Conservation (phyloP, 1,284 basidiomycete species). For the Ustilago shanxiensis region DNA sequence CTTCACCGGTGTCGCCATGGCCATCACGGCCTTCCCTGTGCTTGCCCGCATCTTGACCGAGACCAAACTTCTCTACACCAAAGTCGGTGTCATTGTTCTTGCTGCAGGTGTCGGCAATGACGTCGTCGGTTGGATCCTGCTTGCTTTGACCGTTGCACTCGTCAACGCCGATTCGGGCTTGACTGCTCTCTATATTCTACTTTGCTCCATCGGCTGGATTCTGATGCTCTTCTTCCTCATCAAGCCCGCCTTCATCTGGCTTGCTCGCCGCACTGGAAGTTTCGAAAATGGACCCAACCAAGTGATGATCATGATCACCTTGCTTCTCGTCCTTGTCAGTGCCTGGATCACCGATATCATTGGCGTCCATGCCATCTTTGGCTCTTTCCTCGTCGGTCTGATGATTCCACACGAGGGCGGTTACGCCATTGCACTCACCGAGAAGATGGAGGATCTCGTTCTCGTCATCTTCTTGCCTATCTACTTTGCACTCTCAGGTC, state of each 20-base stretch:
- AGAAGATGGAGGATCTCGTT: conserved; percentile 73
- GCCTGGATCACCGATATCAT: conserved; percentile 91
- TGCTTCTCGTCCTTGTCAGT: conserved; percentile 81
- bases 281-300: conserved; percentile 81
- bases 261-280: conserved; percentile 83
- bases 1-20: conserved; percentile 90
- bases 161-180: conserved; percentile 83
- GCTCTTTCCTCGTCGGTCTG: conserved; percentile 85
- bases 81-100: conserved; percentile 91
- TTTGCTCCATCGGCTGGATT: conserved; percentile 84
- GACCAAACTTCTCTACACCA: conserved; percentile 84
- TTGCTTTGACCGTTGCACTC: conserved; percentile 87
- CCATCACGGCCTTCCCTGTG: conserved; percentile 87
- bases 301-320: conserved; percentile 80
- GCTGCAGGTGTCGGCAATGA: conserved; percentile 92
- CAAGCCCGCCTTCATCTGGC: conserved; percentile 77
- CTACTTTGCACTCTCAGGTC: conserved; percentile 85
- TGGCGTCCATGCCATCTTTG: conserved; percentile 89
- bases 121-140: conserved; percentile 77
- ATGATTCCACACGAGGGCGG: conserved; percentile 90
- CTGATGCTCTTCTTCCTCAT: conserved; percentile 82
- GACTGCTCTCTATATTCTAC: conserved; percentile 84
- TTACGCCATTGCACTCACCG: conserved; percentile 75
- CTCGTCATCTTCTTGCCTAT: conserved; percentile 80
- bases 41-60: conserved; percentile 79